Evolutionary conservation across 2,329 filamentous ascomycete genomes (phyloP).

Genomic region (Lachnellula hyalina): DNA sequence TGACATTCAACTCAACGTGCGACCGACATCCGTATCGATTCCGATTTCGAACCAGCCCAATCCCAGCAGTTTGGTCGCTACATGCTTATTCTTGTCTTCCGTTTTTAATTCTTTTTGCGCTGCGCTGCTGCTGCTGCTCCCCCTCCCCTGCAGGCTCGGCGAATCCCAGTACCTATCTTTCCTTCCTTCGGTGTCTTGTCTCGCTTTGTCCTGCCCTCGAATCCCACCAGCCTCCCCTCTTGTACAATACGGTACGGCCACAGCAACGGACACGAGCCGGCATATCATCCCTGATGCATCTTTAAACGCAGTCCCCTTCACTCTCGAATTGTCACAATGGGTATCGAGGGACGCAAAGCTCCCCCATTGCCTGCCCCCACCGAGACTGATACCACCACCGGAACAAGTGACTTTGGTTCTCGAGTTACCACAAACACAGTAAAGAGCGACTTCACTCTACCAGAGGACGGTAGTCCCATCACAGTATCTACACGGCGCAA

Average conservation of each 20-base stretch:
- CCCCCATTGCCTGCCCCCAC: conserved; percentile 75
- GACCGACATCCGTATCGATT: neutral
- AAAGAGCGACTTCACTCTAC: conserved; percentile 70
- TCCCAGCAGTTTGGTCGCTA: neutral
- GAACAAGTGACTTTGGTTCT: conserved; percentile 56
- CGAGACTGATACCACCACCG: conserved; percentile 59
- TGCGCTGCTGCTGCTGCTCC: neutral
- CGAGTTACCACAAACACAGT: conserved; percentile 61
- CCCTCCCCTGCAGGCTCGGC: neutral
- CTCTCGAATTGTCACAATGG: conserved; percentile 28
- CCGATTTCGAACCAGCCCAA: neutral
- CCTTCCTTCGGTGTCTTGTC: neutral
- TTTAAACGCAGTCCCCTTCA: conserved; percentile 12
- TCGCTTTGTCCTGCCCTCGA: neutral
- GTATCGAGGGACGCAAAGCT: conserved; percentile 33
- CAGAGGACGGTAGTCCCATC: conserved; percentile 83
- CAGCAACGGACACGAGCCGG: conserved; percentile 1
- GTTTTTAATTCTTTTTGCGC: neutral
- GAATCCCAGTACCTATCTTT: neutral
- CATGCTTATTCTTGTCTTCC: neutral
- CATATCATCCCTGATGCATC: conserved; percentile 22
- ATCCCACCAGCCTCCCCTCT: conserved; percentile 6
- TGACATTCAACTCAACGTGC: neutral
- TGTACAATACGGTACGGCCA: neutral
- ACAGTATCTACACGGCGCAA: conserved; percentile 78